Base-by-base conservation (phyloP, 805 yeast genomes). In the Yarrowia keelungensis region DNA sequence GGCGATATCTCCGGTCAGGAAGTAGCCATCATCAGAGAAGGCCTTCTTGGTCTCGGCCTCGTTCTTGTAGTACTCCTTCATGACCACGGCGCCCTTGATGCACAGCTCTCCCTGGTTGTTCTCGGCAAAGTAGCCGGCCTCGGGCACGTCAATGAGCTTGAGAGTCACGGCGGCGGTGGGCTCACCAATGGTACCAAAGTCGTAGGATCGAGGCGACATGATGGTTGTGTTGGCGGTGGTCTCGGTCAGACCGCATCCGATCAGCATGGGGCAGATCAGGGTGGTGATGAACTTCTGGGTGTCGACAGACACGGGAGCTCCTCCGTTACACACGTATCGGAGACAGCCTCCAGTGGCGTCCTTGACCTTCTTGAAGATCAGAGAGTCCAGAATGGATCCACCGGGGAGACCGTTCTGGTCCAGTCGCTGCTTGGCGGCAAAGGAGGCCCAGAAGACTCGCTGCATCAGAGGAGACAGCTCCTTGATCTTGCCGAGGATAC, bases 211-310 rank as follows among this genome's bases (percentile, higher is more conserved):
- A 61, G 91, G 90, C 69, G 87, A 87, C 72, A 86, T 78, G 74
- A 95, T 84, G 51, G 91, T 82, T 16, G 94, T 85, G 81, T 91
- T 93, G 64, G 99, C 99, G 73, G 90, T 88, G 14, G 98, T 93
- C 81, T 95, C 99, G 47, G 99, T 95, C 73, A 95, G 86, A 70
- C 99, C 99, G 78, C 95, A 95, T 70, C 99, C 99, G 75, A 93
- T 83, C 74, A 95, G 84, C 90, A 94, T 85, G 70, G 97, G 96
- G 47, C 91, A 89, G 71, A 95, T 80, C 70, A 91, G 83, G 53
- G 84, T 90, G 46, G 90, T 78, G 73, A 95, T 83, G 78, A 95
- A 94, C 59, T 84, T 80, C 80, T 95, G 97, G 9, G 97, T 92
- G 71, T 89, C 91, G 68, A 76, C 78, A 32, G 96, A 88, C 69